Conservation (phyloP, 768 basidiomycete genomes). For the Lentinula edodes region DNA sequence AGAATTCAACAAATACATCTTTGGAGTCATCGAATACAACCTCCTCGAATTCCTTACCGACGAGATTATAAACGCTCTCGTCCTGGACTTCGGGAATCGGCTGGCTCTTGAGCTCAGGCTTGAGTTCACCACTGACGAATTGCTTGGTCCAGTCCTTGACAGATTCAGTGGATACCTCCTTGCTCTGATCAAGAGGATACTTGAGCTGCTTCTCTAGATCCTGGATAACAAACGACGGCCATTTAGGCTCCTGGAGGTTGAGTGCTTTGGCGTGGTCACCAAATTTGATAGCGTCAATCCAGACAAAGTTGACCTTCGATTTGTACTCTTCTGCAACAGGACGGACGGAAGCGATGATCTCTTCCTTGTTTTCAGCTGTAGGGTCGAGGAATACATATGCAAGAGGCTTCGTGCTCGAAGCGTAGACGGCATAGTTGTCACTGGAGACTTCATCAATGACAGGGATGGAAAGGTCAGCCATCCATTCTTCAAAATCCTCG, state of each 20-base stretch:
- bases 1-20: constrained; percentile 97
- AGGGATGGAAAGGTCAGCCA: constrained; percentile 81
- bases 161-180: constrained; percentile 50
- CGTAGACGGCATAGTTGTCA: constrained; percentile 90
- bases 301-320: constrained; percentile 92
- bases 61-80: constrained; percentile 76
- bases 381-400: constrained; percentile 95
- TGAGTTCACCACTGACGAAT: constrained; percentile 67
- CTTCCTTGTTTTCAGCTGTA: constrained; percentile 54
- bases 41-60: constrained; percentile 86
- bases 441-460: constrained; percentile 88
- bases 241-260: constrained; percentile 78
- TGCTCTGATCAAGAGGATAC: constrained; percentile 76
- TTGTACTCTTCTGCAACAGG: constrained; percentile 80
- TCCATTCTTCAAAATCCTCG: constrained; percentile 69
- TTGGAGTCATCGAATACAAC: constrained; percentile 82
- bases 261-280: constrained; percentile 94
- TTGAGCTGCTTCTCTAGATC: constrained; percentile 80
- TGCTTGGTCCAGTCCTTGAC: constrained; percentile 56
- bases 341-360: constrained; percentile 59
- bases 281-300: constrained; percentile 95
- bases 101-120: constrained; percentile 86
- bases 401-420: constrained; percentile 75
- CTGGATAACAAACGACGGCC: constrained; percentile 95
- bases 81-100: constrained; percentile 80